These are phyloP conservation scores for Salvia miltiorrhiza DNA, from an alignment of 257 asterid genomes.

Conservation along the genomic window DNA sequence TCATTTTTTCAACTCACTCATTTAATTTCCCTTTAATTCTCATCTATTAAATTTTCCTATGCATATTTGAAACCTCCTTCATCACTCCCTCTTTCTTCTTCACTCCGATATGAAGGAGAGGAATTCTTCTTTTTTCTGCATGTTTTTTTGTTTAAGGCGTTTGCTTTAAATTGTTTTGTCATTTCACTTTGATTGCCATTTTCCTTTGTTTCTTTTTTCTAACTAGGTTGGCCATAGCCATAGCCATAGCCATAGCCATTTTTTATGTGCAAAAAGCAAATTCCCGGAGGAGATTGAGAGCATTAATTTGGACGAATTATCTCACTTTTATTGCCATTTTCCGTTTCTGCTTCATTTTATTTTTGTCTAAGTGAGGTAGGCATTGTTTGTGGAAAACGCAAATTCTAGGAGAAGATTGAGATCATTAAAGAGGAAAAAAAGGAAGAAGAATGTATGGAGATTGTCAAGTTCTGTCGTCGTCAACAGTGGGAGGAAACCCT, in stretches of 20 bases:
- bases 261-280: not conserved
- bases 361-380: not conserved
- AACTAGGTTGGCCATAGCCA: too few relatives aligned
- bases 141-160: not conserved
- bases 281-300: not conserved
- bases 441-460: slow-evolving; percentile 72
- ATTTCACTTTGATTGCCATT: not conserved
- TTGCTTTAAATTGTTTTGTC: too few relatives aligned
- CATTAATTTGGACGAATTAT: not conserved
- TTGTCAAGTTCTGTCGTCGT: slow-evolving; percentile 71
- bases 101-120: not conserved
- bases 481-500: slow-evolving; percentile 49
- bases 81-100: too few relatives aligned
- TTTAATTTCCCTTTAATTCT: not conserved
- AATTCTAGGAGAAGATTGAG: not conserved
- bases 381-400: not conserved
- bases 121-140: not conserved
- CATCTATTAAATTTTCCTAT: not conserved
- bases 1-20: slow-evolving; percentile 21
- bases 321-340: not conserved
- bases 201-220: not conserved
- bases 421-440: not conserved
- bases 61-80: too few relatives aligned
- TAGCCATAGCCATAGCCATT: too few relatives aligned
- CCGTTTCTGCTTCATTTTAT: not conserved